phyloP scores from a whole-genome alignment of 441 rosid species.

The Raphanus hybrid region DNA sequence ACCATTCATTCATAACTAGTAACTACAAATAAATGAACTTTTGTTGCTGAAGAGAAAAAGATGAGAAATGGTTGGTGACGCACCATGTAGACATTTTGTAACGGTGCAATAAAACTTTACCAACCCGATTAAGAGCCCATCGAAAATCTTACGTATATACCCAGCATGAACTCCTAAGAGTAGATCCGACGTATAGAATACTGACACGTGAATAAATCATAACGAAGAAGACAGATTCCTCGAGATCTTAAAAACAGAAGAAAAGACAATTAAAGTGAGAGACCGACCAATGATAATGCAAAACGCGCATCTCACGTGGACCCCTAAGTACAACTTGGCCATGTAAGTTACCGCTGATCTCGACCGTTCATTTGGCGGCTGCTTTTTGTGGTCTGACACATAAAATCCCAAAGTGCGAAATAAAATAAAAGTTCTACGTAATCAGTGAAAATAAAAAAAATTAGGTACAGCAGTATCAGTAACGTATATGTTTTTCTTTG shows the following conservation, averaged over 20 bases:
- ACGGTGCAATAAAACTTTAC: background rate
- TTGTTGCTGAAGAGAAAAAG: background rate
- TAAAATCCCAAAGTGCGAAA: conserved; percentile 30
- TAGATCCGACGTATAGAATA: background rate
- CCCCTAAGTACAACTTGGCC: conserved; percentile 48
- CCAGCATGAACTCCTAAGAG: background rate
- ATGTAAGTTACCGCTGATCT: conserved; percentile 45
- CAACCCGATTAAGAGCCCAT: conserved; percentile 10
- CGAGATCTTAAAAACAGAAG: conserved; percentile 45
- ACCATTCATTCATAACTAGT: background rate
- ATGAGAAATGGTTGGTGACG: background rate
- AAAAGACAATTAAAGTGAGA: conserved; percentile 46
- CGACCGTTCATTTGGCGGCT: conserved; percentile 53
- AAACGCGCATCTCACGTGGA: conserved; percentile 44
- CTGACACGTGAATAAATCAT: conserved; percentile 38
- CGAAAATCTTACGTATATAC: conserved; percentile 9
- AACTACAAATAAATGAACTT: background rate
- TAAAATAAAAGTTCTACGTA: conserved; percentile 1
- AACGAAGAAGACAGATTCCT: conserved; percentile 37
- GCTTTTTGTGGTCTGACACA: conserved; percentile 38
- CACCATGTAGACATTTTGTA: background rate
- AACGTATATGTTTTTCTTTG: conserved; percentile 20
- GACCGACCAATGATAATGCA: conserved; percentile 60
- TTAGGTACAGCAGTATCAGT: background rate
- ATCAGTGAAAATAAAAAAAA: conserved; percentile 12